phyloP scores from a whole-genome alignment of 2,329 filamentous ascomycete species.

The Botryotinia globosa region DNA sequence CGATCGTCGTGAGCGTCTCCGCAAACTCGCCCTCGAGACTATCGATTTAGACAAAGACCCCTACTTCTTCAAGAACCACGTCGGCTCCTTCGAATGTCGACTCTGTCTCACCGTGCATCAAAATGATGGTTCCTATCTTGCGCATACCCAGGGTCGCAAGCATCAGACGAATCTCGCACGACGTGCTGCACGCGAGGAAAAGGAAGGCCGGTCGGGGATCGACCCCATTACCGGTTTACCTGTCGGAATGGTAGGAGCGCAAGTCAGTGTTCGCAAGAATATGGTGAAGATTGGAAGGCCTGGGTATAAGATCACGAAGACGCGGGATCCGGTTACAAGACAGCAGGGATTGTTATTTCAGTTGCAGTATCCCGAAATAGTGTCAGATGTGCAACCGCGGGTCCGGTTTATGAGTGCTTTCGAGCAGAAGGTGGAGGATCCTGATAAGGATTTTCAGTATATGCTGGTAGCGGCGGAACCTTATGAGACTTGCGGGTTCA shows the following conservation, averaged over 20 bases:
- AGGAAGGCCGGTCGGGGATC: constrained; percentile 69
- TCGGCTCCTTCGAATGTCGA: constrained; percentile 95
- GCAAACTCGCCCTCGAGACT: constrained; percentile 96
- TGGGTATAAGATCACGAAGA: constrained; percentile 97
- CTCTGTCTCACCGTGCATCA: constrained; percentile 97
- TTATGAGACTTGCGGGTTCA: constrained; percentile 96
- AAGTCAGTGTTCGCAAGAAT: constrained; percentile 67
- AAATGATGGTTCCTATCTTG: constrained; percentile 97
- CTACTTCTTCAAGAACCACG: constrained; percentile 99
- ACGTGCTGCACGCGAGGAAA: constrained; percentile 91
- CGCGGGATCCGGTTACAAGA: constrained; percentile 80
- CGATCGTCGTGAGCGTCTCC: constrained; percentile 92
- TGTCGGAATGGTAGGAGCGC: constrained; percentile 67
- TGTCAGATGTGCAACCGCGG: constrained; percentile 69
- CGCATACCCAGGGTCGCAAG: constrained; percentile 97
- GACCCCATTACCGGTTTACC: constrained; percentile 69
- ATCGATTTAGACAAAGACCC: constrained; percentile 99
- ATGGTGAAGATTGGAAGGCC: constrained; percentile 92
- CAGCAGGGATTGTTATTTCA: constrained; percentile 95
- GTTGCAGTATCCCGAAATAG: constrained; percentile 90
- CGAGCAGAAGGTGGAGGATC: constrained; percentile 91
- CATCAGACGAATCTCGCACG: constrained; percentile 98
- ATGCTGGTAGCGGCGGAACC: constrained; percentile 92
- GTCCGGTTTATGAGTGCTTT: constrained; percentile 98
- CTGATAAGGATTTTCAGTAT: constrained; percentile 93